A percentile compares a stretch with the other conserved stretches of the same genome.
Conservation (phyloP, 495 filamentous ascomycete genomes). For the Aspergillus saccharolyticus region DNA sequence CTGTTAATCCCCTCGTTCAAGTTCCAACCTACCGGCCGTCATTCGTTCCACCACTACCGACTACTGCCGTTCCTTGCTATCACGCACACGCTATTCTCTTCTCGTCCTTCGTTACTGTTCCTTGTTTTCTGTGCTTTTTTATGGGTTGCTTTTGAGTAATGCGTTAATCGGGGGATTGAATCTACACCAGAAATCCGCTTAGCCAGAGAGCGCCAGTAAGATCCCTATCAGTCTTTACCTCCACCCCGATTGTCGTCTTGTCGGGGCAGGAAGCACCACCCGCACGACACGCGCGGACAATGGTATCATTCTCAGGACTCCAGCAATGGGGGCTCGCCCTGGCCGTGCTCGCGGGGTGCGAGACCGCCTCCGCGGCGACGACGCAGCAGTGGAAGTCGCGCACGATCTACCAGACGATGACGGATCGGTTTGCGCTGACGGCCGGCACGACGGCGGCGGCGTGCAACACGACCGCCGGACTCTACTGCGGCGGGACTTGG, state of each 20-base stretch:
- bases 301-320: not conserved
- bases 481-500: constrained; percentile 69
- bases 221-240: too few relatives aligned
- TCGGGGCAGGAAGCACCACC: not conserved
- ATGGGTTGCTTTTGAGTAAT: not conserved
- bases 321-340: not conserved
- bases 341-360: not conserved
- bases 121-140: too few relatives aligned
- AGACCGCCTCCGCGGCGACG: not conserved
- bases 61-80: constrained; percentile 2
- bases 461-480: constrained; percentile 36
- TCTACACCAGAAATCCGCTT: not conserved
- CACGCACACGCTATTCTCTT: not conserved
- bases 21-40: not conserved
- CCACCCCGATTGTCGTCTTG: not conserved
- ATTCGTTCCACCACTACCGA: not conserved
- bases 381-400: constrained; percentile 13
- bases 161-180: not conserved
- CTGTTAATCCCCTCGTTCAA: not conserved
- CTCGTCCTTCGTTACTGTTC: not conserved
- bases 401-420: constrained; percentile 26
- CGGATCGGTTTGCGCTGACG: constrained; percentile 64
- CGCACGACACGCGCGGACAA: not conserved
- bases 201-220: too few relatives aligned
- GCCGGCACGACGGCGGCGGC: constrained; percentile 44